These are phyloP conservation scores for Thelephora ganbajun DNA, from an alignment of 768 basidiomycete species.

Conservation along the genomic window DNA sequence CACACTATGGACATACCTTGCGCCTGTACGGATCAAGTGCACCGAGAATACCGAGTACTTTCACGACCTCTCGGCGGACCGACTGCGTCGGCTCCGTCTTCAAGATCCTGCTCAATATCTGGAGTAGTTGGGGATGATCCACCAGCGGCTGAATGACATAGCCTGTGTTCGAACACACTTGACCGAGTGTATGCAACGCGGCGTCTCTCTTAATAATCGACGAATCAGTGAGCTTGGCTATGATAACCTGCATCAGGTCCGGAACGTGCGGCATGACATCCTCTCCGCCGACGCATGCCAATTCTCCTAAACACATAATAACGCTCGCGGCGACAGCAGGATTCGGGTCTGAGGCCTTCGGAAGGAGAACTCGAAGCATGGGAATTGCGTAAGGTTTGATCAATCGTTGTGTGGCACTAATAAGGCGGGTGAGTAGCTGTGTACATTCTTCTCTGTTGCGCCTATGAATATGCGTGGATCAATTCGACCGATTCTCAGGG, in stretches of 20 bases:
- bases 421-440: constrained; percentile 73
- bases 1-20: constrained; percentile 40
- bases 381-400: constrained; percentile 94
- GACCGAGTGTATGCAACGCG: constrained; percentile 86
- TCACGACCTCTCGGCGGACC: constrained; percentile 80
- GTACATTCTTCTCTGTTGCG: constrained; percentile 89
- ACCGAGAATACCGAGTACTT: constrained; percentile 90
- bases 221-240: constrained; percentile 81
- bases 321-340: constrained; percentile 86
- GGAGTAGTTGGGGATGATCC: constrained; percentile 85
- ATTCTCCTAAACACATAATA: constrained; percentile 83
- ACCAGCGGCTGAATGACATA: constrained; percentile 86
- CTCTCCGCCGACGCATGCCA: constrained; percentile 87
- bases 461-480: constrained; percentile 23
- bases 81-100: constrained; percentile 60
- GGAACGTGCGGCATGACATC: constrained; percentile 75
- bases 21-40: constrained; percentile 92
- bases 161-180: constrained; percentile 90
- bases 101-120: constrained; percentile 70
- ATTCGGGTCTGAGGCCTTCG: constrained; percentile 77
- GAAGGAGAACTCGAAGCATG: constrained; percentile 84
- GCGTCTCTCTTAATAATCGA: constrained; percentile 84
- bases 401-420: constrained; percentile 82
- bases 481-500: background rate
- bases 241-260: constrained; percentile 82